Evolutionary conservation across 2,329 filamentous ascomycete species (phyloP).

Genomic region (Colletotrichum plurivorum): DNA sequence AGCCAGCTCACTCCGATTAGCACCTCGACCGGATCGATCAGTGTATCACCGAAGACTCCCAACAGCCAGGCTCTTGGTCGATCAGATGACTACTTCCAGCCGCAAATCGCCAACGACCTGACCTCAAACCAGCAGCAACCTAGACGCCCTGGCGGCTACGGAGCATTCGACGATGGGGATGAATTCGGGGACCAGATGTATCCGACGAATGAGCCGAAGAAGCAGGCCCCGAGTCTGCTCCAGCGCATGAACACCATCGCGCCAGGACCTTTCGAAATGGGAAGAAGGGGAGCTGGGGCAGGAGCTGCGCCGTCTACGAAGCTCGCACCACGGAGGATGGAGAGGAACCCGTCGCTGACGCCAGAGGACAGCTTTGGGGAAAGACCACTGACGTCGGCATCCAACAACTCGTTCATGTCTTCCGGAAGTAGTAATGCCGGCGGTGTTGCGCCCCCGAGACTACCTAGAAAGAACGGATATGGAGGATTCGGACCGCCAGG

Average conservation of each 20-base stretch:
- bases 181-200: conserved; percentile 57
- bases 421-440: conserved; percentile 37
- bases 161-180: conserved; percentile 59
- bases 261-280: conserved; percentile 75
- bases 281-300: conserved; percentile 50
- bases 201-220: conserved; percentile 61
- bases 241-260: conserved; percentile 76
- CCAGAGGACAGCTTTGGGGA: conserved; percentile 42
- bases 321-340: conserved; percentile 49
- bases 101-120: conserved; percentile 60
- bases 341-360: conserved; percentile 37
- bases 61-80: conserved; percentile 57
- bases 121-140: conserved; percentile 53
- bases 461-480: conserved; percentile 67
- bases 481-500: conserved; percentile 69
- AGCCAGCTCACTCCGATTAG: conserved; percentile 76
- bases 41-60: conserved; percentile 74
- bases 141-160: conserved; percentile 64
- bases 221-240: conserved; percentile 60
- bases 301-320: conserved; percentile 42
- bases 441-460: conserved; percentile 52
- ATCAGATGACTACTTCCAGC: conserved; percentile 61
- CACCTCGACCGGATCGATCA: conserved; percentile 70
- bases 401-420: conserved; percentile 45
- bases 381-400: conserved; percentile 49